phyloP scores from a whole-genome alignment of 2,329 filamentous ascomycete species.

The Diaporthe amygdali region DNA sequence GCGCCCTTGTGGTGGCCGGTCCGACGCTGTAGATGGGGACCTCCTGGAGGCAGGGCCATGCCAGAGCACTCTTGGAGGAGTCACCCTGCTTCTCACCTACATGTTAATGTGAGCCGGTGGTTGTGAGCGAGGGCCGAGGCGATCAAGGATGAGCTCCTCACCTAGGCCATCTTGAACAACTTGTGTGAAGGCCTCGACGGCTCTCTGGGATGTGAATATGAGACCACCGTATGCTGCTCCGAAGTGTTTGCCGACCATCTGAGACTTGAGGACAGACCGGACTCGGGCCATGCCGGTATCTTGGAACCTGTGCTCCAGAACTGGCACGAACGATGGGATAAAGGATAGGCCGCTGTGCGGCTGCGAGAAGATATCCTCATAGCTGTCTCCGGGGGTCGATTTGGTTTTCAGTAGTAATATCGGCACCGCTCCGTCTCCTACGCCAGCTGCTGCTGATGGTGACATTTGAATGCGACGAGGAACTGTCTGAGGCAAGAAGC shows the following conservation, averaged over 20 bases:
- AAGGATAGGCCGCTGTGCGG: constrained; percentile 51
- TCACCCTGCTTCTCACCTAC: neutral
- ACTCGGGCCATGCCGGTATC: constrained; percentile 62
- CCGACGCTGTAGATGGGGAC: constrained; percentile 79
- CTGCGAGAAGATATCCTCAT: constrained; percentile 69
- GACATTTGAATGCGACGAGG: constrained; percentile 6
- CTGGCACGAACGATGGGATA: constrained; percentile 74
- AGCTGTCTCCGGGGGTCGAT: constrained; percentile 73
- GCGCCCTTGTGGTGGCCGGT: constrained; percentile 78
- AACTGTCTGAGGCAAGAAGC: neutral
- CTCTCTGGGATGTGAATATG: constrained; percentile 83
- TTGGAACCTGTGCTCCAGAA: constrained; percentile 74
- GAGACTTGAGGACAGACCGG: constrained; percentile 51
- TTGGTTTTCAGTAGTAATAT: constrained; percentile 80
- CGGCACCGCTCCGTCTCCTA: constrained; percentile 45
- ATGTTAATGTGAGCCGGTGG: constrained; percentile 29
- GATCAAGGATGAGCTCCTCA: constrained; percentile 29
- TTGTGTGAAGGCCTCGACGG: constrained; percentile 77
- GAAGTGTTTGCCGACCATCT: constrained; percentile 43
- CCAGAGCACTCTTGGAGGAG: neutral
- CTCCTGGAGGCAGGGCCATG: constrained; percentile 60
- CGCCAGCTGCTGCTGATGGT: constrained; percentile 4
- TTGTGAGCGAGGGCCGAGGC: constrained; percentile 5
- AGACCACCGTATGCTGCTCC: constrained; percentile 70
- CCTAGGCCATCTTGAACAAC: constrained; percentile 61